Conservation (phyloP, 1,284 basidiomycete genomes). For the Phylloboletellus chloephorus region DNA sequence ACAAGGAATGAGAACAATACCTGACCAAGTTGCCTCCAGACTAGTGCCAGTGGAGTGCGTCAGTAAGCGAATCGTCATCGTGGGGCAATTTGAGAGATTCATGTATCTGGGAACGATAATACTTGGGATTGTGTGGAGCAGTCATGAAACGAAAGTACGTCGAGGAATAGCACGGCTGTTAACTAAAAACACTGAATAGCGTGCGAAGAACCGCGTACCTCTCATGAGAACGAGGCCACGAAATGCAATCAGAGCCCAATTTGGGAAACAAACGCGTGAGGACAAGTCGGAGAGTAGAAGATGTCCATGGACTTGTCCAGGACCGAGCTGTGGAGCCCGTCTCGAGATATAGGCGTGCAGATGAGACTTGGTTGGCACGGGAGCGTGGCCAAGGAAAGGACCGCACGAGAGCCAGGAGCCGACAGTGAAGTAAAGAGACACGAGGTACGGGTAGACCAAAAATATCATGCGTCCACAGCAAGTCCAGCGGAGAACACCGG, state of each 20-base stretch:
- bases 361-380: slow-evolving; percentile 7
- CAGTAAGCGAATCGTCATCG: slow-evolving; percentile 17
- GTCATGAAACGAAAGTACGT: slow-evolving; percentile 7
- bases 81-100: slow-evolving; percentile 19
- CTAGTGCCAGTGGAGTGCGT: neutral
- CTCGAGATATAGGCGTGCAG: slow-evolving; percentile 9
- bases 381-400: slow-evolving; percentile 13
- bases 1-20: slow-evolving; percentile 6
- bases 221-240: slow-evolving; percentile 18
- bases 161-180: slow-evolving; percentile 9
- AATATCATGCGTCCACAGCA: slow-evolving; percentile 16
- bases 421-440: slow-evolving; percentile 27
- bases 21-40: slow-evolving; percentile 6
- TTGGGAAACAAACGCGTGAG: slow-evolving; percentile 19
- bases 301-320: slow-evolving; percentile 22
- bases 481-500: slow-evolving; percentile 11
- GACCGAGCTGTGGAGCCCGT: slow-evolving; percentile 11
- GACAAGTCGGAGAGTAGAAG: slow-evolving; percentile 5
- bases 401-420: slow-evolving; percentile 12
- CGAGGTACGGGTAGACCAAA: slow-evolving; percentile 15
- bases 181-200: slow-evolving; percentile 11
- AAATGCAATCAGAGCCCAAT: slow-evolving; percentile 10
- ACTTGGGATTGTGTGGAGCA: slow-evolving; percentile 19
- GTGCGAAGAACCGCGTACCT: slow-evolving; percentile 13
- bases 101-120: slow-evolving; percentile 9